Evolutionary conservation across 2,329 filamentous ascomycete genomes (phyloP), one percentile per base, ranked within the genome.

Genomic region (Didymella pomorum): DNA sequence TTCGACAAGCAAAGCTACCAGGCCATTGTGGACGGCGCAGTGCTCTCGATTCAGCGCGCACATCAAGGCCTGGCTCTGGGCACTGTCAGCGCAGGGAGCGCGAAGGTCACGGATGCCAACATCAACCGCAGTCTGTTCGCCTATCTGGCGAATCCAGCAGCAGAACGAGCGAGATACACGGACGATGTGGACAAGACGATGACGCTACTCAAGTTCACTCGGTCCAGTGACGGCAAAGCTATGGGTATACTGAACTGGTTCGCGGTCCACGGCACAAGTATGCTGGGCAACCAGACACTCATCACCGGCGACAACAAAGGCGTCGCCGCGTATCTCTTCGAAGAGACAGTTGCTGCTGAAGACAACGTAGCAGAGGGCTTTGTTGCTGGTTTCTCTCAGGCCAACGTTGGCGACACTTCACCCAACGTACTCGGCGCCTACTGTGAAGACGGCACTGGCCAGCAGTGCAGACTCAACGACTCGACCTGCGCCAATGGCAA

Each of bases 291-390:
- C 79, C 97, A 97, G 78, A 97, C 93, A 0, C 83, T 97, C 14
- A 86, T 95, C 49, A 89, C 93, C 2, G 94, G 92, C n/a, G 94
- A 98, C 76, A 98, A 98, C 80, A 98, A 98, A 79, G 94, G 94
- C 12, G 92, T 97, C 7, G 93, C 94, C 2, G 91, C 93, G 0
- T 90, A 89, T 72, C 80, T 97, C 12, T 89, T 97, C 52, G 94
- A 98, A 74, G 85, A 89, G 64, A 87, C 85, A 50, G 82, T 89
- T 47, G 63, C 69, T 0, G 69, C 57, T 23, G 57, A 65, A 14
- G 85, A 86, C 26, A 73, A 70, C 56, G 66, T 70, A 18, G 87
- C 87, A 31, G 80, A 86, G 2, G 85, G 83, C 10, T 97, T 96
- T 67, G 91, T 97, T 1, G 93, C 93, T 2, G 94, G 92, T 4